These are phyloP conservation scores for Rhodosporidiobolus sp. DNA, from an alignment of 768 basidiomycete genomes.

Conservation along the genomic window DNA sequence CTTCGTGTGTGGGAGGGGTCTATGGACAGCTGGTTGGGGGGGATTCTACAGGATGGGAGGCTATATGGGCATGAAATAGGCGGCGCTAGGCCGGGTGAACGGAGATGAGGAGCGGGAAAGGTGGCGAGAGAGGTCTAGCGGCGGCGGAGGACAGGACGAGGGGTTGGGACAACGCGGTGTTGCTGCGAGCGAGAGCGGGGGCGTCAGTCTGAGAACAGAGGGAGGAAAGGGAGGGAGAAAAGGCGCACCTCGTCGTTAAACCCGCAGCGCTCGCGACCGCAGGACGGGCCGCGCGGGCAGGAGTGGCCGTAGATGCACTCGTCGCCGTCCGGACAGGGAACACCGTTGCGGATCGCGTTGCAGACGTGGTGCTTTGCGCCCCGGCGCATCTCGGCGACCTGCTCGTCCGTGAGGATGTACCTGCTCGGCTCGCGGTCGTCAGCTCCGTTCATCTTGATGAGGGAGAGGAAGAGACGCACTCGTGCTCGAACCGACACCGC, in stretches of 20 bases:
- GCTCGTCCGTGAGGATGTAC: conserved; percentile 26
- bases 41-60: no score
- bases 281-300: conserved; percentile 32
- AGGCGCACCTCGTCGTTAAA: conserved; percentile 31
- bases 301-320: conserved; percentile 31
- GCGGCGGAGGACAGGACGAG: conserved; percentile 20
- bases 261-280: conserved; percentile 27
- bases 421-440: no score
- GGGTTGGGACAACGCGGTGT: conserved; percentile 18
- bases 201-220: not conserved
- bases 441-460: no score
- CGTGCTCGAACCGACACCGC: conserved; percentile 30
- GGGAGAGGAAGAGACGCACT: no score
- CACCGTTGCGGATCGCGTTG: conserved; percentile 34
- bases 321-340: conserved; percentile 23
- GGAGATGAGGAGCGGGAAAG: no score
- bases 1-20: no score
- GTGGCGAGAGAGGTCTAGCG: conserved; percentile 4
- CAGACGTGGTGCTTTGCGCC: conserved; percentile 37
- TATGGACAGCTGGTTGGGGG: no score
- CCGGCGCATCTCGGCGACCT: conserved; percentile 33
- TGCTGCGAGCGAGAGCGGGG: not conserved
- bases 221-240: not conserved
- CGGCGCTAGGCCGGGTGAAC: not conserved
- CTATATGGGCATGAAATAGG: not conserved